Evolutionary conservation across 371 early-diverging fungal species (phyloP).

Genomic region (Mortierella polycephala): DNA sequence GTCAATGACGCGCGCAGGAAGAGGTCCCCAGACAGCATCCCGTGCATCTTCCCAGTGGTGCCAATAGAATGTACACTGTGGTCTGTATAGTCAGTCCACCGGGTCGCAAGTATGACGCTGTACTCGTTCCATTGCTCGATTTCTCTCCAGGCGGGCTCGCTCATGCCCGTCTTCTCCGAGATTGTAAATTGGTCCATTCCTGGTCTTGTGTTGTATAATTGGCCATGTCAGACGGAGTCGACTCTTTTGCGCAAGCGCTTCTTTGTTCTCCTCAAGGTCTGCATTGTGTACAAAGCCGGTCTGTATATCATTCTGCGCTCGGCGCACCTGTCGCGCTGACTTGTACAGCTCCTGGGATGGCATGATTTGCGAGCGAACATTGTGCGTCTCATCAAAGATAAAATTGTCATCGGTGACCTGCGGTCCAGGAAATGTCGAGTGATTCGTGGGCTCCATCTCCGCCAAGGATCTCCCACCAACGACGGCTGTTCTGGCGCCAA

Average conservation of each 20-base stretch:
- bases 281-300: background rate
- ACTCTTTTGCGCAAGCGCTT: constrained; percentile 23
- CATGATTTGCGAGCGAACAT: constrained; percentile 7
- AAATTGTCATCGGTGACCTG: constrained; percentile 29
- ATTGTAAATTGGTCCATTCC: constrained; percentile 3
- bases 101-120: constrained; percentile 18
- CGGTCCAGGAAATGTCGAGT: constrained; percentile 36
- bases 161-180: background rate
- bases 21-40: constrained; percentile 21
- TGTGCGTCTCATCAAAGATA: constrained; percentile 19
- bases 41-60: constrained; percentile 22
- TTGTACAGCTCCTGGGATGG: background rate
- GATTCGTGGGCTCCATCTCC: constrained; percentile 6
- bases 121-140: constrained; percentile 35
- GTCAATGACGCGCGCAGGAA: background rate
- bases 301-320: background rate
- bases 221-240: constrained; percentile 25
- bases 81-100: constrained; percentile 27
- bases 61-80: constrained; percentile 19
- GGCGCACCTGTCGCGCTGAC: background rate
- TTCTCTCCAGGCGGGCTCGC: constrained; percentile 7
- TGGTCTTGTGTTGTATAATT: constrained; percentile 35
- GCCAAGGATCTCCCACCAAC: constrained; percentile 11
- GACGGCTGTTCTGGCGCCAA: constrained; percentile 21
- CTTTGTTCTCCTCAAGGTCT: background rate